Conservation (phyloP, 495 filamentous ascomycete genomes). For the Aspergillus leporis region DNA sequence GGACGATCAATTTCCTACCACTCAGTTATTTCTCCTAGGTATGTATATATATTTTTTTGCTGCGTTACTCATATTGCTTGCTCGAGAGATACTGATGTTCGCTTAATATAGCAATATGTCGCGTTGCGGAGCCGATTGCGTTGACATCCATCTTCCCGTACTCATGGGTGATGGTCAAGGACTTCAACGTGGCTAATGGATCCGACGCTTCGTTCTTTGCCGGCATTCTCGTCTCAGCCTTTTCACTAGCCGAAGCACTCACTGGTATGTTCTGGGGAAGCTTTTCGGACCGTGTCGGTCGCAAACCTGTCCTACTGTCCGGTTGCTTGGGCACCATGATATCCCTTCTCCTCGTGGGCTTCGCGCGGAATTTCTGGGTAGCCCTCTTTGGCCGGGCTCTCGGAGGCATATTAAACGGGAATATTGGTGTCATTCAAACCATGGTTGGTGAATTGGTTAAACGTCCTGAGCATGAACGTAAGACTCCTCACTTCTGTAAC, state of each 20-base stretch:
- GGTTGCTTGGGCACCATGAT: constrained; percentile 79
- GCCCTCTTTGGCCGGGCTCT: constrained; percentile 73
- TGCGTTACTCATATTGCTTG: constrained; percentile 20
- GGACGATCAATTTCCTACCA: constrained; percentile 63
- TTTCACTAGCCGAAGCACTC: constrained; percentile 75
- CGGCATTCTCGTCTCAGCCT: constrained; percentile 82
- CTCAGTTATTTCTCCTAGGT: constrained; percentile 82
- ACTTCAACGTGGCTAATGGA: constrained; percentile 66
- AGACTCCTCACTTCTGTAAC: constrained; percentile 30
- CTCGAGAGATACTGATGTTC: constrained; percentile 20
- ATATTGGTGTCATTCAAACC: constrained; percentile 88
- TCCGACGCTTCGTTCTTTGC: constrained; percentile 79
- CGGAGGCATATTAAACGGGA: constrained; percentile 81
- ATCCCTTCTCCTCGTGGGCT: constrained; percentile 79
- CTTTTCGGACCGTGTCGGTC: constrained; percentile 76
- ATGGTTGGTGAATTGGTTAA: constrained; percentile 84
- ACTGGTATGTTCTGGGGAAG: constrained; percentile 86
- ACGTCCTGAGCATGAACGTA: constrained; percentile 80
- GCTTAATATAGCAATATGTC: constrained; percentile 58
- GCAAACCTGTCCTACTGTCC: constrained; percentile 79
- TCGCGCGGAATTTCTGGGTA: constrained; percentile 76
- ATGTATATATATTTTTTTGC: constrained; percentile 21
- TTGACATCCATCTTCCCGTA: constrained; percentile 87
- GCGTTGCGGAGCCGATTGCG: constrained; percentile 85
- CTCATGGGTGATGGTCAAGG: constrained; percentile 78